Conservation (phyloP, 2,329 filamentous ascomycete species). For the Fusarium napiforme region DNA sequence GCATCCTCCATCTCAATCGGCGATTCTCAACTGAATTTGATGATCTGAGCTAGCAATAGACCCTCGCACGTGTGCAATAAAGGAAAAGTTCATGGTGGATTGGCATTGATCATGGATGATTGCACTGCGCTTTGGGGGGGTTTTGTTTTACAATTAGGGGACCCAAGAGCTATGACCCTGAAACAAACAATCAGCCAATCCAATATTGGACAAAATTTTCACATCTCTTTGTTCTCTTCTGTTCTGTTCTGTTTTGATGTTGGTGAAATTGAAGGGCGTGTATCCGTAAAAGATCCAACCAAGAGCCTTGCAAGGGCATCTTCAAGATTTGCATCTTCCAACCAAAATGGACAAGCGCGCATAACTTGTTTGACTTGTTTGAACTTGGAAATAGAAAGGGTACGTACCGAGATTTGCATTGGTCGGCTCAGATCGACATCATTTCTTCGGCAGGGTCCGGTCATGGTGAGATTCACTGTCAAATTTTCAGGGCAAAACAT, state of each 20-base stretch:
- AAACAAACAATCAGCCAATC: slow-evolving; percentile 11
- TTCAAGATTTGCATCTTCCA: not conserved
- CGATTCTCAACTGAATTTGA: slow-evolving; percentile 31
- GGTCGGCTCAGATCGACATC: slow-evolving; percentile 42
- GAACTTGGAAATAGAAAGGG: not conserved
- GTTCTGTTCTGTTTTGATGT: not conserved
- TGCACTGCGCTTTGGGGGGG: not conserved
- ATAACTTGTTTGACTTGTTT: slow-evolving; percentile 8
- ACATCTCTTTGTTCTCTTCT: not conserved
- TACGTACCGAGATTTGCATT: slow-evolving; percentile 11
- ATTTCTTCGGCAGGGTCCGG: slow-evolving; percentile 43
- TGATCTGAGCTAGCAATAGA: slow-evolving; percentile 31
- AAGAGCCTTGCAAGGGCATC: slow-evolving; percentile 8
- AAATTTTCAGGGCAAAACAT: slow-evolving; percentile 3
- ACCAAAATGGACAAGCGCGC: slow-evolving; percentile 14
- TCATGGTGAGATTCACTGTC: slow-evolving; percentile 8
- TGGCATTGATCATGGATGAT: not conserved
- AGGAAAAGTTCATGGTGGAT: slow-evolving; percentile 30
- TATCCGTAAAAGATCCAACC: slow-evolving; percentile 14
- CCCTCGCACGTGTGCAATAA: slow-evolving; percentile 3
- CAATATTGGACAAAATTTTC: not conserved
- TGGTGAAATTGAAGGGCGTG: slow-evolving; percentile 17
- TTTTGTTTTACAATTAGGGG: slow-evolving; percentile 7
- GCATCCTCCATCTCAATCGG: slow-evolving; percentile 29
- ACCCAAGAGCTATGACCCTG: slow-evolving; percentile 8